Evolutionary conservation across 805 yeast species (phyloP), one percentile per base, ranked within the genome.

Genomic region (Zygotorulaspora danielsina): DNA sequence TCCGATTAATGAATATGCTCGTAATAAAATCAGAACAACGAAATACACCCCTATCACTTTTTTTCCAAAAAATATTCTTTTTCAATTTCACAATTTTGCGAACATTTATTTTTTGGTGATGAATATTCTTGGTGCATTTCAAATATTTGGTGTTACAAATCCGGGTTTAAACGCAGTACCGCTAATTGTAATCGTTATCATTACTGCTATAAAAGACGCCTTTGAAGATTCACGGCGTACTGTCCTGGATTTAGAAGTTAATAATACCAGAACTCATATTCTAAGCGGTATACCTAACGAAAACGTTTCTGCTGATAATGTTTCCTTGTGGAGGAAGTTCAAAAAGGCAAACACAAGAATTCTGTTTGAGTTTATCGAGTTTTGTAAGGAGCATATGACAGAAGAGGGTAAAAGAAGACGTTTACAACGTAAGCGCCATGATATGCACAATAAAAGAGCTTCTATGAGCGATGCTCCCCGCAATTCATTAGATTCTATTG

Each of bases 1-100:
- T 25, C 84, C 90, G 1, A 56, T 54, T 13, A 69, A 71, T 0
- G 58, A 63, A n/a, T 90, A 84, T 57, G 79, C 94, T 8, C 74
- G 96, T 45, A 90, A 90, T 69, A 89, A 93, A 62, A 86, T 93
- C 51, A 78, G 97, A 67, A 88, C 97, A 0, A 87, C 98, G 2
- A 90, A 87, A 66, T 90, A 90, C 63, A 90, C 97, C 2, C 96
- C 97, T 5, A 58, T 93, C 32, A 70, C 87, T 6, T 90, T 90
- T 56, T 49, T 93, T 20, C 97, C 97, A 2, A 88, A 88, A 61
- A 88, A 90, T 64, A 61, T 90, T 34, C 62, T 66, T 32, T 72
- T 75, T 48, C 97, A 93, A 66, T 89, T 89, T 63, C 78, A 75
- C 50, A 90, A 89, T 61, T 76, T 89, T 46, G 98, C 98, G 31